Conservation (phyloP, 2,329 filamentous ascomycete genomes). For the Fusarium odoratissimum region DNA sequence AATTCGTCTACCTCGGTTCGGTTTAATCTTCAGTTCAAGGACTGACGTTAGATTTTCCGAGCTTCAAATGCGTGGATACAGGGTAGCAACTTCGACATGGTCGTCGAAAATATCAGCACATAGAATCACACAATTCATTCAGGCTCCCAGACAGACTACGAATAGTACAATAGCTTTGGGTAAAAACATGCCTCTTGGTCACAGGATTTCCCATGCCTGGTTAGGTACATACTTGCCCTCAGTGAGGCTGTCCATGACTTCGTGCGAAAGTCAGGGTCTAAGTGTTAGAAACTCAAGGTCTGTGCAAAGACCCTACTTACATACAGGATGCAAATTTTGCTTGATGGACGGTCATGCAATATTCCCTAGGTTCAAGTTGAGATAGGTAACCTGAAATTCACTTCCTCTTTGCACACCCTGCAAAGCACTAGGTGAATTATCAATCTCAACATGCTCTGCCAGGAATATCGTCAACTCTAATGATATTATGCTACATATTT, state of each 20-base stretch:
- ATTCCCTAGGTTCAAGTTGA: neutral
- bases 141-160: no score
- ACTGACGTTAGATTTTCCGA: neutral
- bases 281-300: neutral
- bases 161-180: accelerated
- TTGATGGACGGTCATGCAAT: neutral
- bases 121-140: neutral
- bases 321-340: neutral
- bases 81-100: neutral
- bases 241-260: neutral
- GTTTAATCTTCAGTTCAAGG: neutral
- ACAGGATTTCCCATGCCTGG: neutral
- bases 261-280: neutral
- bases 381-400: neutral
- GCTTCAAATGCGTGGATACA: neutral
- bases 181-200: neutral
- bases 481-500: neutral
- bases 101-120: neutral
- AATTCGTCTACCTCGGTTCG: neutral
- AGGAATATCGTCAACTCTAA: neutral
- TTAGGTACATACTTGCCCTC: neutral
- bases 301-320: neutral
- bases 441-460: neutral
- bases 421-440: neutral
- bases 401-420: neutral